phyloP scores from a whole-genome alignment of 306 rosid genomes.

The Cyclanthera cordifolia region DNA sequence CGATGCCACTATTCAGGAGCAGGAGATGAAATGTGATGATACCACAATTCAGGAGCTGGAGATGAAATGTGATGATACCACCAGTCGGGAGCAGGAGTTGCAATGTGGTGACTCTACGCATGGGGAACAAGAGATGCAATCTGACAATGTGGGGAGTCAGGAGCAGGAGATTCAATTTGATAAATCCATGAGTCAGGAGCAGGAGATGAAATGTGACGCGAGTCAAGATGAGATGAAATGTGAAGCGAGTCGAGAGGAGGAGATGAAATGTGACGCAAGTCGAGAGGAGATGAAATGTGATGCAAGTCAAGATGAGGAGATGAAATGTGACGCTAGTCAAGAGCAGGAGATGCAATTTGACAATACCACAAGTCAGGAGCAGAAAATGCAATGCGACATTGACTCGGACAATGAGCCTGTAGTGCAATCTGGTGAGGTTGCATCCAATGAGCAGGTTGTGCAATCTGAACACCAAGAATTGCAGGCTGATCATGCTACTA shows the following conservation, averaged over 20 bases:
- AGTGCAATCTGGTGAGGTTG: background rate
- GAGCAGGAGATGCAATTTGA: conserved; percentile 7
- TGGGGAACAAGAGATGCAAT: no score
- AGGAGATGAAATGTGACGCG: background rate
- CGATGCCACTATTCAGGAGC: background rate
- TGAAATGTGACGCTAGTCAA: background rate
- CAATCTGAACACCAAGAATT: conserved; percentile 5
- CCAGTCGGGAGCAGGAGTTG: background rate
- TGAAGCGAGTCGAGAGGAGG: background rate
- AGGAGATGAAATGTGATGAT: background rate
- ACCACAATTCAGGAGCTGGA: background rate
- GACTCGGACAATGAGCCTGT: background rate
- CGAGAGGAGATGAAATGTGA: conserved; percentile 5
- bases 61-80: background rate
- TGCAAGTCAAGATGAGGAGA: background rate
- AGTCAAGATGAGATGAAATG: background rate
- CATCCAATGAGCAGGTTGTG: background rate
- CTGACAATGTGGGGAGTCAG: background rate
- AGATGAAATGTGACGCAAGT: background rate
- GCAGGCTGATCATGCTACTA: conserved; percentile 4
- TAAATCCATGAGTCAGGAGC: background rate
- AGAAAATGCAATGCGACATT: background rate
- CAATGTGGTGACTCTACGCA: background rate
- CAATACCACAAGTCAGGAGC: background rate
- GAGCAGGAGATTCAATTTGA: background rate